Conservation (phyloP, 2,329 filamentous ascomycete genomes). For the Bisporella sp. region DNA sequence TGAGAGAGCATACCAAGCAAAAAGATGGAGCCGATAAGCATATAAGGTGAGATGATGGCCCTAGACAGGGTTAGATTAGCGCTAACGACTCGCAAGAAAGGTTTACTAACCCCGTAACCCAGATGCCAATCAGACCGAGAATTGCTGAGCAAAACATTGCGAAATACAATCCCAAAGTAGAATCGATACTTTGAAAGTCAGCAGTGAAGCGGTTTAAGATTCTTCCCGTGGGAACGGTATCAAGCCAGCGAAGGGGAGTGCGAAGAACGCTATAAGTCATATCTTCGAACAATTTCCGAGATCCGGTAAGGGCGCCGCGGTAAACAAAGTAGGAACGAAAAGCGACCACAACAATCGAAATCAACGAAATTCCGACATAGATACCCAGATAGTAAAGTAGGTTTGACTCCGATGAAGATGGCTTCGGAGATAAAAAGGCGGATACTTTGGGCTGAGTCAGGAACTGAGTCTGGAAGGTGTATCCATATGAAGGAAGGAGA, state of each 20-base stretch:
- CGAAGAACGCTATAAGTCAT: conserved; percentile 60
- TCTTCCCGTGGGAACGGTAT: conserved; percentile 68
- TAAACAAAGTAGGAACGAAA: conserved; percentile 54
- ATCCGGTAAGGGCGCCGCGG: conserved; percentile 57
- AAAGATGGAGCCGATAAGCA: conserved; percentile 50
- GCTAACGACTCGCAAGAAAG: background rate
- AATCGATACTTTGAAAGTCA: conserved; percentile 68
- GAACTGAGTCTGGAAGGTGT: conserved; percentile 25
- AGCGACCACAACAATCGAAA: conserved; percentile 41
- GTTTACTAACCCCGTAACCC: conserved; percentile 44
- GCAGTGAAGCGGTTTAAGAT: conserved; percentile 71
- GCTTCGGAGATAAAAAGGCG: background rate
- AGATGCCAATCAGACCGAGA: conserved; percentile 54
- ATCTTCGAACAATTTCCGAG: conserved; percentile 55
- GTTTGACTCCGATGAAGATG: background rate
- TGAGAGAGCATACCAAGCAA: conserved; percentile 3
- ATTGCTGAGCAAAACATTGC: conserved; percentile 49
- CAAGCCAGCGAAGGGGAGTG: conserved; percentile 66
- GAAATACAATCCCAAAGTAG: conserved; percentile 54
- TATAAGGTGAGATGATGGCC: conserved; percentile 54
- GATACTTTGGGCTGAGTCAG: conserved; percentile 22
- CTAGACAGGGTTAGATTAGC: conserved; percentile 3
- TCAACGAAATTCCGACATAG: conserved; percentile 54
- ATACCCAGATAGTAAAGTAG: conserved; percentile 55
- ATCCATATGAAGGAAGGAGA: background rate